Evolutionary conservation across 2,329 filamentous ascomycete species (phyloP).

Genomic region (Botryotinia narcissicola): DNA sequence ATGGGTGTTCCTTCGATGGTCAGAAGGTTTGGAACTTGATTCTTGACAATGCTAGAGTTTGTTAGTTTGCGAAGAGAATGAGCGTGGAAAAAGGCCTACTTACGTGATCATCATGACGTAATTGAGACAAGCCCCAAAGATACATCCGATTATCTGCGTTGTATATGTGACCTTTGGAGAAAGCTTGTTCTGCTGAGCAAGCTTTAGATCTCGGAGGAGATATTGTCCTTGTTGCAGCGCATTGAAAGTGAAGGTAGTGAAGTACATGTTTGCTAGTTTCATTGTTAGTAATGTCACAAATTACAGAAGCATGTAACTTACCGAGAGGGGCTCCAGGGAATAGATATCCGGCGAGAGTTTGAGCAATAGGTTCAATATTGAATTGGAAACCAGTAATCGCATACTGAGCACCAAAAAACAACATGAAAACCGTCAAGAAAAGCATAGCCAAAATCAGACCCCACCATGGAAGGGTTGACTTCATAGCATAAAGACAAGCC

Average conservation of each 20-base stretch:
- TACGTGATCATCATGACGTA: conserved; percentile 60
- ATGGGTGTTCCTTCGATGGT: conserved; percentile 59
- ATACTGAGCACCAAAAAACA: conserved; percentile 37
- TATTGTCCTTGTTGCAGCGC: conserved; percentile 46
- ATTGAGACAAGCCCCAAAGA: conserved; percentile 46
- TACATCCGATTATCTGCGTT: conserved; percentile 42
- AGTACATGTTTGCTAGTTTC: conserved; percentile 61
- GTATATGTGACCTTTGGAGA: conserved; percentile 41
- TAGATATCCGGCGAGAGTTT: conserved; percentile 49
- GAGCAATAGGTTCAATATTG: conserved; percentile 47
- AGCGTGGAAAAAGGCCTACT: conserved; percentile 22
- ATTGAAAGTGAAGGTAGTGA: conserved; percentile 66
- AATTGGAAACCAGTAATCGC: conserved; percentile 50
- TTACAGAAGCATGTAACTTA: not conserved
- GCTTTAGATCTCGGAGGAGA: conserved; percentile 49
- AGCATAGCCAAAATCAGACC: conserved; percentile 33
- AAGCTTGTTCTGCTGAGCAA: conserved; percentile 50
- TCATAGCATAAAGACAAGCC: conserved; percentile 51
- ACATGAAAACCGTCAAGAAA: conserved; percentile 37
- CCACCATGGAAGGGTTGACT: conserved; percentile 46
- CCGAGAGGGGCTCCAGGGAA: conserved; percentile 55
- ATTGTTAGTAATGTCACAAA: not conserved
- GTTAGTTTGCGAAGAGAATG: conserved; percentile 46
- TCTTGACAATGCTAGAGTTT: conserved; percentile 61
- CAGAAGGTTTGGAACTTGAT: conserved; percentile 63